Percentiles rank a stretch among this genome's conserved stretches.
These are phyloP conservation scores for Amoebophrya sp. DNA, from an alignment of 169 alveolate species.

Conservation along the genomic window DNA sequence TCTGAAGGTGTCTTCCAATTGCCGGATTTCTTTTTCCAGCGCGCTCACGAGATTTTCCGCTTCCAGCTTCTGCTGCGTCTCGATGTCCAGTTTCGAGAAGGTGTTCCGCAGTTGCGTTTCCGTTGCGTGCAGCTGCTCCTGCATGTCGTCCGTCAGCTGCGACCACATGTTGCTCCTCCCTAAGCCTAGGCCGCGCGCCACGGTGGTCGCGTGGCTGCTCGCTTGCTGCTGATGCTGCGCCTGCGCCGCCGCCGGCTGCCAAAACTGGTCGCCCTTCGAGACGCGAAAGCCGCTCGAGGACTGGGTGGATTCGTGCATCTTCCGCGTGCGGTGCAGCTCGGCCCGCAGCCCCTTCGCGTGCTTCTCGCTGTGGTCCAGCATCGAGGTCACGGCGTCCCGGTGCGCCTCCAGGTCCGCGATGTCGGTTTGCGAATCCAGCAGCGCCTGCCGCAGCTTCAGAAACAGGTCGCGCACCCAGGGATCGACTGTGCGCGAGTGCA, in stretches of 20 bases:
- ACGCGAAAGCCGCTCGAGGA: background rate
- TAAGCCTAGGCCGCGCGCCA: too few species aligned
- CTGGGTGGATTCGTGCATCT: background rate
- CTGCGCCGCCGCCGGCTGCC: too few species aligned
- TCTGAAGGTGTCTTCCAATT: background rate
- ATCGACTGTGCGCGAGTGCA: too few species aligned
- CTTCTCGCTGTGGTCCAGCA: background rate
- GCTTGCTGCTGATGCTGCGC: too few species aligned
- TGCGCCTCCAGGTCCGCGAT: background rate
- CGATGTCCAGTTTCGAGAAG: background rate
- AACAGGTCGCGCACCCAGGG: slow-evolving; percentile 1
- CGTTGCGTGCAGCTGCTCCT: background rate
- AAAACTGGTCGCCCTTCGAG: background rate
- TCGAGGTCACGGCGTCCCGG: background rate
- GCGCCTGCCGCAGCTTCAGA: background rate
- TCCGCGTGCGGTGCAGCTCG: background rate
- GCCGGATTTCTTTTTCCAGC: background rate
- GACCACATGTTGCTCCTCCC: too few species aligned
- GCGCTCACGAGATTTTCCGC: background rate
- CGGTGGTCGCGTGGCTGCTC: too few species aligned
- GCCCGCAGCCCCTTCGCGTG: background rate
- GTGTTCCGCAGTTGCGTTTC: background rate
- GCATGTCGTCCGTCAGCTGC: background rate
- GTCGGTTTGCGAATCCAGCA: background rate
- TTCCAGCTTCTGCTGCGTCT: background rate